Base-by-base conservation (phyloP, 2,329 filamentous ascomycete genomes). In the Aureobasidium sp. region DNA sequence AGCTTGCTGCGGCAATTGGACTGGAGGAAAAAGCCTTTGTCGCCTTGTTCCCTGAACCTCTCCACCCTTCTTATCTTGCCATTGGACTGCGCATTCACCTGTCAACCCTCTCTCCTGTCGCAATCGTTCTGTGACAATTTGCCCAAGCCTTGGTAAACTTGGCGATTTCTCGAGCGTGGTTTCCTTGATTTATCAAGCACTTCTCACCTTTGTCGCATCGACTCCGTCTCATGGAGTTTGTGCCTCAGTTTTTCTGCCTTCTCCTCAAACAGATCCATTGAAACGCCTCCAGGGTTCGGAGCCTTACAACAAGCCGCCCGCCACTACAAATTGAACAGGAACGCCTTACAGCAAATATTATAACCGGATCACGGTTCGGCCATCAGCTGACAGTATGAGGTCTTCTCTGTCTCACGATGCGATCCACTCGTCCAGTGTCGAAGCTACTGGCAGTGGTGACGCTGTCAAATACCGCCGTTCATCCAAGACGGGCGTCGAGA, bases 201-300 rank as follows among this genome's bases (percentile, higher is more conserved):
- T 29, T 10, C 32, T 21, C 21, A 21, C 15, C 16, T 34, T 10
- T 9, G 7, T 27, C 34, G 32, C 41, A 15, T 36, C 34, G 27
- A n/a, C 16, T 30, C 30, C 29, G 32, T 61, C 63, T 59, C 58
- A 73, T 72, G 71, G 70, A 71, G 25, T 72, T 70, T 64, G 65
- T 67, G 50, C 54, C 63, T 32, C 64, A 67, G 44, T 72, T 70
- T 65, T 73, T 73, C 64, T 68, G 64, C 62, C 67, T 72, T 0
- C 65, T 73, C 6, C 67, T 72, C 59, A 73, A 73, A 64, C 62
- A 68, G 42, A 67, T 73, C 29, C 67, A 65, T 58, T 71, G 63
- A 65, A 45, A 39, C 39, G 29, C 53, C 36, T 30, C 25, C 32
- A 27, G 15, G n/a, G 42, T 32, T 21, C 21, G 8, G 6, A 48